Percentiles rank a stretch among this genome's conserved stretches.
phyloP scores from a whole-genome alignment of 768 basidiomycete species.

The Termitomyces sp. region DNA sequence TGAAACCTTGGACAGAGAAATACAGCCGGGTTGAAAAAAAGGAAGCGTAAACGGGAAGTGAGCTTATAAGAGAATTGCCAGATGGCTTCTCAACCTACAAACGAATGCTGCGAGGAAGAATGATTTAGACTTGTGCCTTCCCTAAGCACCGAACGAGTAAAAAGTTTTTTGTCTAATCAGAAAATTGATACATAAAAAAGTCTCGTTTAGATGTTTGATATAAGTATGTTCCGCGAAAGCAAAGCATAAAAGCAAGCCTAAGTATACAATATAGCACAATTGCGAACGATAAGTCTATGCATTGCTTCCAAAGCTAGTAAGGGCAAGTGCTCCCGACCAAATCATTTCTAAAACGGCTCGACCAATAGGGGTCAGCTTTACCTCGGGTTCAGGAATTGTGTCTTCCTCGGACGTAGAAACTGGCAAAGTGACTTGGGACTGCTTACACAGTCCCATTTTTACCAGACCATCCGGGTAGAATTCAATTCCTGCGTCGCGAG shows the following conservation, averaged over 20 bases:
- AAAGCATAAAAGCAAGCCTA: background rate
- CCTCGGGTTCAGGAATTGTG: slow-evolving; percentile 35
- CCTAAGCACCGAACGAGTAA: background rate
- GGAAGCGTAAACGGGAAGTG: background rate
- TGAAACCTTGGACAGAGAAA: background rate
- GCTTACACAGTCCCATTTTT: slow-evolving; percentile 63
- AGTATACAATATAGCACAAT: background rate
- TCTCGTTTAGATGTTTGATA: background rate
- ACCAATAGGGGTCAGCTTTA: slow-evolving; percentile 46
- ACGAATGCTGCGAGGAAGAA: background rate
- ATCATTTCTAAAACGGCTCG: slow-evolving; percentile 53
- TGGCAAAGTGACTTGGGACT: slow-evolving; percentile 16
- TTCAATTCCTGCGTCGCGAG: slow-evolving; percentile 65
- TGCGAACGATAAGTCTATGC: slow-evolving; percentile 5
- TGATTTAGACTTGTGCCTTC: background rate
- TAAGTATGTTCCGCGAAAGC: background rate
- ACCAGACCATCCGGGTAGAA: slow-evolving; percentile 78
- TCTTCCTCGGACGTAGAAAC: slow-evolving; percentile 30
- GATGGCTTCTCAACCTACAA: too few relatives aligned
- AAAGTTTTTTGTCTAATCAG: background rate
- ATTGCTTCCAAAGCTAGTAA: slow-evolving; percentile 42
- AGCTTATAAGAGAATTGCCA: background rate
- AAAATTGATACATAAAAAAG: background rate
- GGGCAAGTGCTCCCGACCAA: slow-evolving; percentile 47
- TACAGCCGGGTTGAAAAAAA: background rate